Evolutionary conservation across 2,329 filamentous ascomycete genomes (phyloP), one percentile per base, ranked within the genome.

Genomic region (Calonectria hawksworthii): DNA sequence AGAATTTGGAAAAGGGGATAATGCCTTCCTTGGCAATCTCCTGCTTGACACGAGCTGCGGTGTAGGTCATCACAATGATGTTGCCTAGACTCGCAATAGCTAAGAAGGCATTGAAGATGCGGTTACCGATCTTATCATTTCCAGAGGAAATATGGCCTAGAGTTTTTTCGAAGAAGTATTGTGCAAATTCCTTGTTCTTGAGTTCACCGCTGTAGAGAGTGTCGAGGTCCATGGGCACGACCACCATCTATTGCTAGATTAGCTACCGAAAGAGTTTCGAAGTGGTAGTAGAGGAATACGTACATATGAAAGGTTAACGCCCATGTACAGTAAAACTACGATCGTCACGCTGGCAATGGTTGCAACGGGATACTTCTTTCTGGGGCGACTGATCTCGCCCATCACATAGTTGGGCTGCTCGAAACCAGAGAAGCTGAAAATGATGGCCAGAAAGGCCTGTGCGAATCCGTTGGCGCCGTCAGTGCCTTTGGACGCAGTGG

Each of bases 21-120:
- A 91, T 87, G 0, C 90, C 90, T 79, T 91, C 88, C 77, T 92
- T 91, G 10, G 90, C 90, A 54, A 92, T 90, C 78, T 92, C 90
- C 78, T 92, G 90, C 79, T 92, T 91, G 23, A 92, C 87, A 74
- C 89, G 85, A 3, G 89, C 86, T 10, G 89, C 87, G 0, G 89
- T 90, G 76, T 90, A 92, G 0, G 90, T 92, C 83, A 89, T 90
- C 26, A 89, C 88, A 16, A 91, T 85, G 52, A 92, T 88, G 78
- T 92, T 91, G 0, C 90, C 90, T 64, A 92, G 85, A 30, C 87
- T 88, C 2, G 88, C 90, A 32, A 92, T 82, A 4, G 90, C 89
- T 9, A 91, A 84, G 52, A 92, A 86, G 0, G 85, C 87, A 18
- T 88, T 85, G 73, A 90, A 85, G 10, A 89, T 85, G 1, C 84